phyloP scores from a whole-genome alignment of 768 basidiomycete genomes.

The Dentipellis fragilis region DNA sequence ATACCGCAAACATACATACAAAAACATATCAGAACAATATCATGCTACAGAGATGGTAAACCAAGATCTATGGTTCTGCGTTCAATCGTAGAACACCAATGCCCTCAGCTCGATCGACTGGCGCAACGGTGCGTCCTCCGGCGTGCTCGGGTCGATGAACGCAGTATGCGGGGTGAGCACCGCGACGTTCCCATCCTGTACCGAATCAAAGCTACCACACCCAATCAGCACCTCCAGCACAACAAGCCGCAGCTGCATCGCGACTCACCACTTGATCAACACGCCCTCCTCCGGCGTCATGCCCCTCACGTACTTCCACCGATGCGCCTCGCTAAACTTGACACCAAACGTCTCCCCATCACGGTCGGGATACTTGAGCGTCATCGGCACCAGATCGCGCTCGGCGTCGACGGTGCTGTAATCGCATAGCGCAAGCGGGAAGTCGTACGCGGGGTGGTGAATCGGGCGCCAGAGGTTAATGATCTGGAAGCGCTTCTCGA shows the following conservation, averaged over 20 bases:
- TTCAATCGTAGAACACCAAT: constrained; percentile 50
- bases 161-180: constrained; percentile 55
- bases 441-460: constrained; percentile 32
- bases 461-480: constrained; percentile 49
- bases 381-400: constrained; percentile 27
- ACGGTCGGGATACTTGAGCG: constrained; percentile 30
- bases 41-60: no score
- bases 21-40: no score
- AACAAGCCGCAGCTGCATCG: background rate
- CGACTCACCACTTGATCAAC: constrained; percentile 36
- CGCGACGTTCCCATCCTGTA: constrained; percentile 34
- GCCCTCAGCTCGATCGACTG: constrained; percentile 56
- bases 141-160: constrained; percentile 45
- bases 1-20: no score
- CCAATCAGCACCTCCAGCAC: background rate
- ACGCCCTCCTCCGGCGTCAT: constrained; percentile 36
- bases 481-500: constrained; percentile 39
- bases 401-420: constrained; percentile 29
- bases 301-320: constrained; percentile 36
- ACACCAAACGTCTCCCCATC: constrained; percentile 35
- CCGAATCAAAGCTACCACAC: constrained; percentile 23
- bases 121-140: constrained; percentile 34
- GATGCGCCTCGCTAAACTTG: constrained; percentile 27
- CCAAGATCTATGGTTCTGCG: background rate
- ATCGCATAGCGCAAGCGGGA: constrained; percentile 40